Evolutionary conservation across 257 asterid genomes (phyloP), one percentile per base, ranked within the genome.

Genomic region (Nicotiana tomentosiformis): DNA sequence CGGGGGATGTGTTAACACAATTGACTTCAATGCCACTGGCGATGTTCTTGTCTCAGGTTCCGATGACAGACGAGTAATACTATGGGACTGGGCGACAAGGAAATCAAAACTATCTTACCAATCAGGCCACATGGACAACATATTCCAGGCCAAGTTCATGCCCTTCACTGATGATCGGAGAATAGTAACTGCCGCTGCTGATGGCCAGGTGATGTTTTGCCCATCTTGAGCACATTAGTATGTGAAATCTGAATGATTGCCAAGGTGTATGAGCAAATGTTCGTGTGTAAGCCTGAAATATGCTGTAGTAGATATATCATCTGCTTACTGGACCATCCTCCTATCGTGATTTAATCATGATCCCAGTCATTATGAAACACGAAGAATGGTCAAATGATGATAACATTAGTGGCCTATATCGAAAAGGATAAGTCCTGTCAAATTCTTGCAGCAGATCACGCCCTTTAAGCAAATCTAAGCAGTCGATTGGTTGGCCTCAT

Each of bases 21-120:
- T 93, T 60, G 91, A 89, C 65, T 93, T 93, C 90, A 93, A 92
- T 84, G 86, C 92, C 20, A 82, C 89, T 4, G 98, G 98, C 9
- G 95, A 93, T 67, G 76, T 88, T 84, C 92, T 94, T 62, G 93
- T 87, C 81, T 94, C 98, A 17, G 97, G 98, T 80, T 90, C 97
- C 35, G 97, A 94, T 89, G 97, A 93, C 87, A 86, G 79, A 35
- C 88, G 86, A 83, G 85, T 94, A 83, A 93, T 85, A 84, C 88
- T 94, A 35, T 94, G 98, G 98, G 93, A 94, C 39, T 94, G 98
- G 97, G 89, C 90, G 46, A 78, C 89, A 4, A 68, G 84, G 77
- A 88, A 86, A 82, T 86, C 87, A 37, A 89, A 87, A 77, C 85
- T 89, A 69, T 91, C 95, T 9, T 94, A 90, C 86, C 87, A 88